A percentile compares a stretch with the other conserved stretches of the same genome.
phyloP scores from a whole-genome alignment of 192 early-diverging fungal species.

The Coemansia asiatica region DNA sequence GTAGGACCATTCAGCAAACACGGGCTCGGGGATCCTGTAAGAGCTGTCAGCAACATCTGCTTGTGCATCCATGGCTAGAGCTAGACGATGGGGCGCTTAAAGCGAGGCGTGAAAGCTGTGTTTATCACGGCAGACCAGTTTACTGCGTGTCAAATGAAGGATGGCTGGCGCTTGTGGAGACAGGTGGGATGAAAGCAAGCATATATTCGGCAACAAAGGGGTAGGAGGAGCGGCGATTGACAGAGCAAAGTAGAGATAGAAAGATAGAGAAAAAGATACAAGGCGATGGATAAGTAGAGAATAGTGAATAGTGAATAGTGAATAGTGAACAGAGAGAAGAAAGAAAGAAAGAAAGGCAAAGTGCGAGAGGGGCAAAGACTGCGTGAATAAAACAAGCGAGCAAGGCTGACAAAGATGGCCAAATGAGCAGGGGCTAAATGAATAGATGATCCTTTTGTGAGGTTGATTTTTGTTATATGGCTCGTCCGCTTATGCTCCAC shows the following conservation, averaged over 20 bases:
- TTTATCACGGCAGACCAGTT: not conserved
- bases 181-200: not conserved
- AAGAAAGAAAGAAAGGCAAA: not conserved
- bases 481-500: not conserved
- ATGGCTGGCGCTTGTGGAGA: not conserved
- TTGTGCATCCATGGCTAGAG: not conserved
- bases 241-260: not conserved
- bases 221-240: not conserved
- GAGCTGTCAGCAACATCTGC: constrained; percentile 1
- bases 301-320: too few relatives aligned
- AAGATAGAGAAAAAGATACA: not conserved
- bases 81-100: not conserved
- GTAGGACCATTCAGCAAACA: constrained; percentile 49
- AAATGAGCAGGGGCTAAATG: constrained; percentile 6
- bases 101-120: not conserved
- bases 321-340: not conserved
- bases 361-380: not conserved
- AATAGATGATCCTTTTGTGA: not conserved
- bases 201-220: not conserved
- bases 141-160: not conserved
- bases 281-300: not conserved
- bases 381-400: not conserved
- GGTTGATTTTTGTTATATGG: not conserved
- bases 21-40: constrained; percentile 32
- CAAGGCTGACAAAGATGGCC: not conserved